These are phyloP conservation scores for Aspergillus hiratsukae DNA, from an alignment of 2,329 filamentous ascomycete genomes.

Conservation along the genomic window DNA sequence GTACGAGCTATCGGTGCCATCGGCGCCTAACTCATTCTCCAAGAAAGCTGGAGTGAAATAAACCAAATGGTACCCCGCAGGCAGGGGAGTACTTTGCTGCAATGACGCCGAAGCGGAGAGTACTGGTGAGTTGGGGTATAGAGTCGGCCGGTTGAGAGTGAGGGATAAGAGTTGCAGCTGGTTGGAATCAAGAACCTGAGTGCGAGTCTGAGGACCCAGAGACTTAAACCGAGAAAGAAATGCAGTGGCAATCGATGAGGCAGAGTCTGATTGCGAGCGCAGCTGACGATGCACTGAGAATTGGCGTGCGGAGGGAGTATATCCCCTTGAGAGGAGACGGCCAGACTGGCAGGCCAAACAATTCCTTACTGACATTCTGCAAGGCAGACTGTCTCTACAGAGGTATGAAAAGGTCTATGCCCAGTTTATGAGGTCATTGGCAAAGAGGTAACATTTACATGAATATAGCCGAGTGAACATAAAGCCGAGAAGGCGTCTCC, in stretches of 20 bases:
- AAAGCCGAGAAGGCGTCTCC: not conserved
- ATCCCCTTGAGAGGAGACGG: not conserved
- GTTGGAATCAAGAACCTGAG: constrained; percentile 57
- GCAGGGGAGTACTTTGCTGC: constrained; percentile 46
- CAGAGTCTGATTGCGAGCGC: constrained; percentile 18
- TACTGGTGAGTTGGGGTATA: constrained; percentile 39
- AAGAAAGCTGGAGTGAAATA: constrained; percentile 59
- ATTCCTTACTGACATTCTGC: not conserved
- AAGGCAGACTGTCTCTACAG: not conserved
- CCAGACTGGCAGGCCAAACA: not conserved
- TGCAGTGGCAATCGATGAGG: constrained; percentile 32
- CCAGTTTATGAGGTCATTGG: not conserved
- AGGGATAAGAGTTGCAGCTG: constrained; percentile 60
- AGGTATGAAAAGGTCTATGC: not conserved
- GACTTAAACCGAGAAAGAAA: constrained; percentile 43
- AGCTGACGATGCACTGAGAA: constrained; percentile 12
- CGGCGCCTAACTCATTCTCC: constrained; percentile 52
- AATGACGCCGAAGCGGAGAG: constrained; percentile 37
- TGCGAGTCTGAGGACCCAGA: constrained; percentile 39
- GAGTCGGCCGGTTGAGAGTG: constrained; percentile 50
- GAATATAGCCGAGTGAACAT: not conserved
- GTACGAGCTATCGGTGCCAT: constrained; percentile 59
- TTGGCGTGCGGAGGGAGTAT: not conserved
- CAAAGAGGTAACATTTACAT: not conserved
- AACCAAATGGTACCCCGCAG: constrained; percentile 58